Percentiles rank a stretch among this genome's conserved stretches.
phyloP scores from a whole-genome alignment of 2,329 filamentous ascomycete species.

The Hirsutella minnesotensis region DNA sequence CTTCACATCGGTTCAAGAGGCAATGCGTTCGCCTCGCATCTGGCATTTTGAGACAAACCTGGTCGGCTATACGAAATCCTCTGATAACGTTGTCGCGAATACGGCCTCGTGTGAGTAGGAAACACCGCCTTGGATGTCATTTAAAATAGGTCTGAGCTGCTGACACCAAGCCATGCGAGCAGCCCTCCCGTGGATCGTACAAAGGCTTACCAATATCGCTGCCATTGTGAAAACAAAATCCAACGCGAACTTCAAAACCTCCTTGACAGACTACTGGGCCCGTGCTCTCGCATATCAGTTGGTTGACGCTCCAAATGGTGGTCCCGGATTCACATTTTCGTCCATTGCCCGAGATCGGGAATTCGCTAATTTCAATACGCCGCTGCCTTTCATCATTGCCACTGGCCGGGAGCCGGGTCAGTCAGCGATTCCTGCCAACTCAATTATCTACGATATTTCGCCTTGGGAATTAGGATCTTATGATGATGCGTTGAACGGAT shows the following conservation, averaged over 20 bases:
- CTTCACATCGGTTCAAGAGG: slow-evolving; percentile 47
- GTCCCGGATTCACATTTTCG: slow-evolving; percentile 69
- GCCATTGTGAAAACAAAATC: too few species aligned
- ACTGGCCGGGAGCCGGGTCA: slow-evolving; percentile 33
- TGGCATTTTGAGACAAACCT: slow-evolving; percentile 31
- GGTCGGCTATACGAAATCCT: slow-evolving; percentile 15
- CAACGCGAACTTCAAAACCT: slow-evolving; percentile 23
- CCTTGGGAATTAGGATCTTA: slow-evolving; percentile 56
- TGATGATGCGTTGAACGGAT: slow-evolving; percentile 47
- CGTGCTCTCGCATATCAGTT: slow-evolving; percentile 40
- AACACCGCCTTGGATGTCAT: neutral
- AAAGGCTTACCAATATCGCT: too few species aligned
- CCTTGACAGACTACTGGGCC: slow-evolving; percentile 79
- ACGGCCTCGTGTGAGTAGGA: neutral
- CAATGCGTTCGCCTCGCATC: slow-evolving; percentile 20
- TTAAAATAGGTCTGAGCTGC: too few species aligned
- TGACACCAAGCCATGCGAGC: too few species aligned
- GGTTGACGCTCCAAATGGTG: slow-evolving; percentile 63
- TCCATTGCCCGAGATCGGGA: slow-evolving; percentile 40
- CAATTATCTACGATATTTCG: slow-evolving; percentile 52
- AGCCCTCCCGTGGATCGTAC: too few species aligned
- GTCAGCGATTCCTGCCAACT: slow-evolving; percentile 36
- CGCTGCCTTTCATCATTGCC: slow-evolving; percentile 38
- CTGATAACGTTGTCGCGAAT: neutral
- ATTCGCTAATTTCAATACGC: slow-evolving; percentile 29